These are phyloP conservation scores for Beauveria brongniartii DNA, from an alignment of 2,329 filamentous ascomycete species.

Conservation along the genomic window DNA sequence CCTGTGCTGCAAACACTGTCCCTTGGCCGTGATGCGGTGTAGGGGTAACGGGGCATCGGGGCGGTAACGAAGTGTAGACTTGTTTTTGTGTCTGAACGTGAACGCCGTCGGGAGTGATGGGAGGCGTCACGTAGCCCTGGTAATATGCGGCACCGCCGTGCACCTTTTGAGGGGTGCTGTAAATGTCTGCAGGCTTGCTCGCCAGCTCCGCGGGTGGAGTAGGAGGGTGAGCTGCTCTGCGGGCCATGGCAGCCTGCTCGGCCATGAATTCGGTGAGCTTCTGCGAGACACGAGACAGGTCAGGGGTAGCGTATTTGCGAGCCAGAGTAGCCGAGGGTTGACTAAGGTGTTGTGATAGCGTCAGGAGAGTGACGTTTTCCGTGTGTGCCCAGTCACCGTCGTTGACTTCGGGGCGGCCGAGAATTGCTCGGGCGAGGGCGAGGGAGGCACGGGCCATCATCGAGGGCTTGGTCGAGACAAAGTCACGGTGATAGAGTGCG, in stretches of 20 bases:
- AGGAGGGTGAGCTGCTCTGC: slow-evolving; percentile 43
- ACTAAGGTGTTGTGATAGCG: slow-evolving; percentile 51
- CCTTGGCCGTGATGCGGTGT: slow-evolving; percentile 42
- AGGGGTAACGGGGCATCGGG: slow-evolving; percentile 55
- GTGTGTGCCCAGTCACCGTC: slow-evolving; percentile 70
- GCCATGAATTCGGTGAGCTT: slow-evolving; percentile 52
- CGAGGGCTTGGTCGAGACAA: slow-evolving; percentile 85
- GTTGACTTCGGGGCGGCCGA: slow-evolving; percentile 68
- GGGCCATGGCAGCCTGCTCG: slow-evolving; percentile 48
- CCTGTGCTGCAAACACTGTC: slow-evolving; percentile 24
- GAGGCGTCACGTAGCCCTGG: slow-evolving; percentile 74
- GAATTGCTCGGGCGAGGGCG: slow-evolving; percentile 77
- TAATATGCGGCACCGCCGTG: slow-evolving; percentile 55
- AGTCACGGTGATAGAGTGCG: slow-evolving; percentile 91
- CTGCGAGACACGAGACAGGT: slow-evolving; percentile 45
- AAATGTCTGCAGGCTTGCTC: slow-evolving; percentile 51
- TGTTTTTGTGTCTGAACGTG: slow-evolving; percentile 41
- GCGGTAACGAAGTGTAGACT: slow-evolving; percentile 34
- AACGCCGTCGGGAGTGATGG: slow-evolving; percentile 71
- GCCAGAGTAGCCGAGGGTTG: slow-evolving; percentile 50
- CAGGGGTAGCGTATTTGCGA: slow-evolving; percentile 50
- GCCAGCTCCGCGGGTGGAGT: slow-evolving; percentile 48
- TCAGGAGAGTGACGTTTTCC: slow-evolving; percentile 58
- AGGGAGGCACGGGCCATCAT: slow-evolving; percentile 84
- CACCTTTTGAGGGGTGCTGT: slow-evolving; percentile 73